Evolutionary conservation across 2,329 filamentous ascomycete species (phyloP).

Genomic region (Thermothelomyces thermophilus): DNA sequence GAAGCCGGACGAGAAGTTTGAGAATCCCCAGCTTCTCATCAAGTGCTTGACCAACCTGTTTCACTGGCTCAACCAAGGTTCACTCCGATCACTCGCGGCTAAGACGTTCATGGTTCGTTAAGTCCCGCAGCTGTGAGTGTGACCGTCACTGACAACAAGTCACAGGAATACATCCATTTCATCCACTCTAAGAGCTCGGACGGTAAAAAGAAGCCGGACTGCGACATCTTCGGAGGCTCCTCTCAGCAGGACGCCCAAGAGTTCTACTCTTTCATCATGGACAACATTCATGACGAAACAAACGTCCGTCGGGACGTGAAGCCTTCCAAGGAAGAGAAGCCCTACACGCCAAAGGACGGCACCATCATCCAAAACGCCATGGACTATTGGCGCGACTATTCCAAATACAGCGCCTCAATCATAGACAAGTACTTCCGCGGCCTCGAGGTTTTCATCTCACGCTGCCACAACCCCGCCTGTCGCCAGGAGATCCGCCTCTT

Average conservation of each 20-base stretch:
- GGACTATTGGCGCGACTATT: conserved; percentile 69
- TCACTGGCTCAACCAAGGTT: conserved; percentile 48
- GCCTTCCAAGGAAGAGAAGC: conserved; percentile 20
- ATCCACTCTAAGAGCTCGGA: conserved; percentile 44
- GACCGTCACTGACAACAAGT: conserved; percentile 15
- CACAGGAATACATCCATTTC: conserved; percentile 56
- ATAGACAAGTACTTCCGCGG: conserved; percentile 75
- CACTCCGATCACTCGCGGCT: conserved; percentile 45
- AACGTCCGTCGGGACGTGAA: conserved; percentile 50
- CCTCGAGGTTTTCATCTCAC: conserved; percentile 64
- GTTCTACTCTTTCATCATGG: conserved; percentile 76
- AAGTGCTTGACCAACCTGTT: conserved; percentile 54
- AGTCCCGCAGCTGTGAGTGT: conserved; percentile 20
- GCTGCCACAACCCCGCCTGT: conserved; percentile 54
- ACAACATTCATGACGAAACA: conserved; percentile 79
- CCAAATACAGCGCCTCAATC: conserved; percentile 64
- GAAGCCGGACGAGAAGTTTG: conserved; percentile 51
- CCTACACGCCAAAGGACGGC: conserved; percentile 16
- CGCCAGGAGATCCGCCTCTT: conserved; percentile 42
- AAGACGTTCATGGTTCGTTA: conserved; percentile 48
- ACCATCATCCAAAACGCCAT: conserved; percentile 50
- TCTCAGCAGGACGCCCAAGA: conserved; percentile 89
- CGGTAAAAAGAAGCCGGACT: conserved; percentile 29
- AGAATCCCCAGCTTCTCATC: conserved; percentile 52
- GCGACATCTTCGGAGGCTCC: conserved; percentile 60